Conservation (phyloP, 2,329 filamentous ascomycete species). For the Trichoderma simmonsii region DNA sequence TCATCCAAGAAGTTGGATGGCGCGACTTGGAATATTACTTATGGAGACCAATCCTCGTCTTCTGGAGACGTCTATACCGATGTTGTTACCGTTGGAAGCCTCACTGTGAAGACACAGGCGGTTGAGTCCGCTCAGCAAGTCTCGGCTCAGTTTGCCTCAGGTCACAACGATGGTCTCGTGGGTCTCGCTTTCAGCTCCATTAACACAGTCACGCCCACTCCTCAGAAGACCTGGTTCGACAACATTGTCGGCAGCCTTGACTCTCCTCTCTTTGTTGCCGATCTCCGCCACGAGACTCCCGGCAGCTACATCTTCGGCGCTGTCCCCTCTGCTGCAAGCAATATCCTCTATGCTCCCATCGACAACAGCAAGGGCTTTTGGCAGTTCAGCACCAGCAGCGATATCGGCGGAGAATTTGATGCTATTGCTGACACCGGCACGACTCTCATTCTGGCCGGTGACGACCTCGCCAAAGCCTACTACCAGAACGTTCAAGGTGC, state of each 20-base stretch:
- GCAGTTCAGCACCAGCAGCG: slow-evolving; percentile 34
- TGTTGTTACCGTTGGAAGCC: slow-evolving; percentile 39
- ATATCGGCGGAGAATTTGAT: slow-evolving; percentile 31
- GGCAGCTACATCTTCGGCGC: slow-evolving; percentile 73
- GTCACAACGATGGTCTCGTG: slow-evolving; percentile 43
- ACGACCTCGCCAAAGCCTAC: slow-evolving; percentile 47
- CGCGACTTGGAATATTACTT: slow-evolving; percentile 41
- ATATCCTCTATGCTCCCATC: slow-evolving; percentile 59
- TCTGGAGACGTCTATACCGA: slow-evolving; percentile 44
- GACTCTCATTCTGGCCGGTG: slow-evolving; percentile 58
- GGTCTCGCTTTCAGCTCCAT: slow-evolving; percentile 43
- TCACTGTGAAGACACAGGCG: slow-evolving; percentile 40
- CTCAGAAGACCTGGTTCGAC: slow-evolving; percentile 44
- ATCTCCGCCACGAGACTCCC: slow-evolving; percentile 50
- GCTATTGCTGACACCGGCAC: slow-evolving; percentile 59
- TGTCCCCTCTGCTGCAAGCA: slow-evolving; percentile 58
- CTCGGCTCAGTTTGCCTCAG: slow-evolving; percentile 38
- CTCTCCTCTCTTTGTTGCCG: slow-evolving; percentile 60
- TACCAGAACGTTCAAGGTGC: slow-evolving; percentile 42
- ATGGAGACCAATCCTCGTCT: slow-evolving; percentile 43
- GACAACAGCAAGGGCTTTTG: slow-evolving; percentile 65
- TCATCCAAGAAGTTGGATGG: slow-evolving; percentile 37
- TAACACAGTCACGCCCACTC: slow-evolving; percentile 40
- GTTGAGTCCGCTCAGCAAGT: slow-evolving; percentile 43
- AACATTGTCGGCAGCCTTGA: slow-evolving; percentile 27